These are phyloP conservation scores for Triticum urartu DNA, from an alignment of 176 grass and related monocot genomes.

Conservation along the genomic window DNA sequence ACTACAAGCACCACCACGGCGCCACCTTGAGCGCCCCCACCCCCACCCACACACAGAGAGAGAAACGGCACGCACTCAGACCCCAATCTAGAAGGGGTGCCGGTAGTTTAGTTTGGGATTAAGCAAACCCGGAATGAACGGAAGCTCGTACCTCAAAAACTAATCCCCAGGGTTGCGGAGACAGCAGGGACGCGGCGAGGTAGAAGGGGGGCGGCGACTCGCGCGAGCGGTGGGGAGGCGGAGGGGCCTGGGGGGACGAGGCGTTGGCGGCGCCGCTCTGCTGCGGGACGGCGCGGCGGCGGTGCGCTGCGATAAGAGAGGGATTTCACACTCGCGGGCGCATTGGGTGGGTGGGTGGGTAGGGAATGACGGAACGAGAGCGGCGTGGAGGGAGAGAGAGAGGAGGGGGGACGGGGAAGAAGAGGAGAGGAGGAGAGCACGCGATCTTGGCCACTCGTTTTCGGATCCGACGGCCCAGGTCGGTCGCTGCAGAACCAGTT, in stretches of 20 bases:
- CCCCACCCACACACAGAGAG: no score
- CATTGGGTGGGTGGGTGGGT: not conserved
- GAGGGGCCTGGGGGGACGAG: not conserved
- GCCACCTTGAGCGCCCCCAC: no score
- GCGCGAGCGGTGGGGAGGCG: not conserved
- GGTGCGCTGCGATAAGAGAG: no score
- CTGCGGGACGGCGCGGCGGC: not conserved
- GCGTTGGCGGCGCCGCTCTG: not conserved
- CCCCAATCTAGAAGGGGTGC: no score
- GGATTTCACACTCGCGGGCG: not conserved
- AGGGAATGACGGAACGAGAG: not conserved
- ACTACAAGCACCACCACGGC: no score
- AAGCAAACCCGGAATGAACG: no score
- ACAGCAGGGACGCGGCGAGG: not conserved
- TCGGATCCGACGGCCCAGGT: not conserved
- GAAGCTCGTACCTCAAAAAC: not conserved
- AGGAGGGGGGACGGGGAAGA: not conserved
- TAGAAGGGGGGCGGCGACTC: not conserved
- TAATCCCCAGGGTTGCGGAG: not conserved
- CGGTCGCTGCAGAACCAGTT: not conserved
- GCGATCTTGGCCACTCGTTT: not conserved
- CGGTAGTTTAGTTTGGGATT: no score
- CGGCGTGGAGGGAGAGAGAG: not conserved
- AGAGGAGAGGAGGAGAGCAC: not conserved
- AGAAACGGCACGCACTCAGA: no score